Evolutionary conservation across 371 early-diverging fungal species (phyloP), one percentile per base, ranked within the genome.

Genomic region (Mortierella sp.): DNA sequence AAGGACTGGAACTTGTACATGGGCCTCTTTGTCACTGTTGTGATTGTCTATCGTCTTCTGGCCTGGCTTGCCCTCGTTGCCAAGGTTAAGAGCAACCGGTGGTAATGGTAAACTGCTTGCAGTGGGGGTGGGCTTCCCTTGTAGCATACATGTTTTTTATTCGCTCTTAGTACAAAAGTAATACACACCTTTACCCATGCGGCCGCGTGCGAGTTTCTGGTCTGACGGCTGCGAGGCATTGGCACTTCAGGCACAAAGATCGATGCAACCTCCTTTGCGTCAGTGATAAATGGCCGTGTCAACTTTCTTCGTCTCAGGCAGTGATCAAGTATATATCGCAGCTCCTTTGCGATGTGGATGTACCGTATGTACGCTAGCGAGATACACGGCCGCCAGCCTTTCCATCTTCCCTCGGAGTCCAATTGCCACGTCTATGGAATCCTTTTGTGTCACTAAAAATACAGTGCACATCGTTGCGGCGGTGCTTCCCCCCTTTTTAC

Each of bases 1-100:
- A 54, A 73, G 70, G 48, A 81, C 70, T 86, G 86, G 86, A 57
- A 77, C 24, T 64, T 86, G 54, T 81, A 86, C 74, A 70, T 86
- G 86, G 82, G 86, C 37, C 59, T 86, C 61, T 79, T 86, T 57
- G 71, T 81, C 28, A 43, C 72, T 9, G 86, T 79, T 26, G 71
- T 86, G 26, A 64, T 81, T 19, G 51, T 40, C 9, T 81, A 81
- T 31, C 81, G 86, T 3, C 14, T 86, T 13, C 5, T 79, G 44
- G 82, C 79, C 8, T 86, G 81, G 82, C 19, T 79, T n/a, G 79
- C 50, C 10, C 77, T 86, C 24, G 71, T 86, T 24, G 53, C 69
- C 44, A 86, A 86, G 73, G 82, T 86, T 51, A 86, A 79, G 75
- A 61, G 79, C 16, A 69, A 76, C 69, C 75, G 67, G 55, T 86